Evolutionary conservation across 208 protist genomes (phyloP).

Genomic region (Wallacemonas rigidus): DNA sequence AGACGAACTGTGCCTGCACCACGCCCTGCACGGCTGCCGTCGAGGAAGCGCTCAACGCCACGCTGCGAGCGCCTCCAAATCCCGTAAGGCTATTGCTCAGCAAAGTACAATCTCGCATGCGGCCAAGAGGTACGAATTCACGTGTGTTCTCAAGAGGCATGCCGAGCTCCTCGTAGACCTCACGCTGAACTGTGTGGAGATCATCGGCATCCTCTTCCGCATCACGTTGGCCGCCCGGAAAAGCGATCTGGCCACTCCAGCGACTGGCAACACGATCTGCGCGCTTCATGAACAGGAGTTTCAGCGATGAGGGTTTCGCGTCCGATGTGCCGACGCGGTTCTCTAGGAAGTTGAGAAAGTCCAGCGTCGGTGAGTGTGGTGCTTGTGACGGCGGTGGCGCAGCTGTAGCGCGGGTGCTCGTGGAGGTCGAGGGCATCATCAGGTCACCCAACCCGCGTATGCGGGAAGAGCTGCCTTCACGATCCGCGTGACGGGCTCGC

Average conservation of each 20-base stretch:
- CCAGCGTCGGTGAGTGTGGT: not conserved
- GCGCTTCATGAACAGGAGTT: conserved; percentile 72
- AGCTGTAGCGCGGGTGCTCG: not conserved
- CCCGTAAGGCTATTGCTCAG: conserved; percentile 28
- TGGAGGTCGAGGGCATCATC: not conserved
- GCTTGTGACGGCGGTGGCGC: not conserved
- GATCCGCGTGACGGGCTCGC: too few species aligned
- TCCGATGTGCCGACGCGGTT: conserved; percentile 4
- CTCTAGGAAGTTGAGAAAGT: conserved; percentile 17
- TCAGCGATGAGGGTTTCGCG: conserved; percentile 37
- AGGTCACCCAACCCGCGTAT: conserved; percentile 1
- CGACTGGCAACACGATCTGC: conserved; percentile 42
- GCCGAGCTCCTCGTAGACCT: conserved; percentile 53
- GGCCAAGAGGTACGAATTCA: conserved; percentile 66
- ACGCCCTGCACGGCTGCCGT: not conserved
- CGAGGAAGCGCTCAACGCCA: not conserved
- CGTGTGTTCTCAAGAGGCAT: conserved; percentile 44
- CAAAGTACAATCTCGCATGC: conserved; percentile 55
- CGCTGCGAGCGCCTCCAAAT: not conserved
- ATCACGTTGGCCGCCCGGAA: conserved; percentile 79
- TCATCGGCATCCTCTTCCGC: conserved; percentile 71
- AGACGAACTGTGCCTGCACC: conserved; percentile 80
- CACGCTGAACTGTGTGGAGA: conserved; percentile 43
- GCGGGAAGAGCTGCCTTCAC: not conserved
- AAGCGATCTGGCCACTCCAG: conserved; percentile 76